phyloP scores from a whole-genome alignment of 129 eudicot genomes.

The Saussurea involucrata region DNA sequence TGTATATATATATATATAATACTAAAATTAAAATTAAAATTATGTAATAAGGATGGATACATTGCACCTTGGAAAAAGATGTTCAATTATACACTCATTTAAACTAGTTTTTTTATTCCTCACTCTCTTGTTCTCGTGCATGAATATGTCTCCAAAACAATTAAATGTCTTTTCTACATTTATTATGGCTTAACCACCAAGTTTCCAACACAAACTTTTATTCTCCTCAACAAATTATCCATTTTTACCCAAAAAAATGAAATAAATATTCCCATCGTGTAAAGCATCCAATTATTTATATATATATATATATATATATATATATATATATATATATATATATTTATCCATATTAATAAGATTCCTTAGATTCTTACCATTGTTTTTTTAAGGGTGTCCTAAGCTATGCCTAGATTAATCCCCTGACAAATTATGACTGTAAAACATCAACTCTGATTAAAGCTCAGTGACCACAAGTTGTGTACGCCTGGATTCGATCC shows the following conservation, averaged over 20 bases:
- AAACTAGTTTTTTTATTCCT: constrained; percentile 11
- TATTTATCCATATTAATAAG: too few species aligned
- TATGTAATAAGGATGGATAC: constrained; percentile 20
- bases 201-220: constrained; percentile 5
- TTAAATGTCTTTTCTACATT: neutral
- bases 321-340: too few species aligned
- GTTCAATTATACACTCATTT: constrained; percentile 25
- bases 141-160: constrained; percentile 14
- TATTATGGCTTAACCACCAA: neutral
- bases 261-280: neutral
- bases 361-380: too few species aligned
- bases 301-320: too few species aligned
- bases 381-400: too few species aligned
- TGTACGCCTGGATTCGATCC: too few species aligned
- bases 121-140: constrained; percentile 20
- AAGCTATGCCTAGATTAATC: too few species aligned
- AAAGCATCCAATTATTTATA: neutral
- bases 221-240: constrained; percentile 3
- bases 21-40: neutral
- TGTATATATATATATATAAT: too few species aligned
- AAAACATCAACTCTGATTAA: too few species aligned
- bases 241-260: neutral
- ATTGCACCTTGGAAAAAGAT: constrained; percentile 27
- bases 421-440: too few species aligned
- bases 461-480: too few species aligned